These are phyloP conservation scores for Botrytis fabae DNA, from an alignment of 2,329 filamentous ascomycete species.

Conservation along the genomic window DNA sequence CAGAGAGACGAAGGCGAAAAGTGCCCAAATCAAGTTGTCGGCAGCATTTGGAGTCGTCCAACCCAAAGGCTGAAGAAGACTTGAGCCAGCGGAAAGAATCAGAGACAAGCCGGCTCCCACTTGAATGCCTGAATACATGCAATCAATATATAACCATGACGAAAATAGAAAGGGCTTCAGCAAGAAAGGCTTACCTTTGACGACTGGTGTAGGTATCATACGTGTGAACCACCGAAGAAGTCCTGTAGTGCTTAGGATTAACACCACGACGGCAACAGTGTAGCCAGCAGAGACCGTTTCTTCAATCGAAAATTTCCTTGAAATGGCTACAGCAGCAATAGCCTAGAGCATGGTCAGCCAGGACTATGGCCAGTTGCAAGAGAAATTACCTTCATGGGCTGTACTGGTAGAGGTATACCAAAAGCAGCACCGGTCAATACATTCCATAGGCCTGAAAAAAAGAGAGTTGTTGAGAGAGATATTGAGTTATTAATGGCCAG, in stretches of 20 bases:
- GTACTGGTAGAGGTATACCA: conserved; percentile 86
- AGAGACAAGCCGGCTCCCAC: conserved; percentile 86
- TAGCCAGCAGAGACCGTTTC: conserved; percentile 82
- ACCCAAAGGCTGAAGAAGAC: conserved; percentile 64
- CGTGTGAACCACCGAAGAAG: conserved; percentile 71
- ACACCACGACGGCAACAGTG: conserved; percentile 71
- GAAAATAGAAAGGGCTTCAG: not conserved
- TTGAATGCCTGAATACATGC: conserved; percentile 64
- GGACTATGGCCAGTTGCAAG: conserved; percentile 11
- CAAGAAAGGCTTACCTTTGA: conserved; percentile 61
- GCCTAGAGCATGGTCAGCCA: conserved; percentile 57
- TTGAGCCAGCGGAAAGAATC: conserved; percentile 71
- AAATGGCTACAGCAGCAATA: conserved; percentile 86
- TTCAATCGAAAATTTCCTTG: conserved; percentile 62
- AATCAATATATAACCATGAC: not conserved
- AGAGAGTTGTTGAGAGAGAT: conserved; percentile 76
- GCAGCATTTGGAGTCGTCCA: conserved; percentile 67
- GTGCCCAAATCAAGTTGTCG: conserved; percentile 77
- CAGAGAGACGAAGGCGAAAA: conserved; percentile 71
- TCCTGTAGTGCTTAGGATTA: conserved; percentile 77
- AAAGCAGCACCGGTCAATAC: conserved; percentile 79
- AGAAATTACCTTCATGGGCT: conserved; percentile 70
- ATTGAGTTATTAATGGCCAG: conserved; percentile 77
- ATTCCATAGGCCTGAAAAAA: conserved; percentile 88
- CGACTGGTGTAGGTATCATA: conserved; percentile 73